phyloP scores from a whole-genome alignment of 371 early-diverging fungal genomes.

The Thermomucor indicae-seudaticae region DNA sequence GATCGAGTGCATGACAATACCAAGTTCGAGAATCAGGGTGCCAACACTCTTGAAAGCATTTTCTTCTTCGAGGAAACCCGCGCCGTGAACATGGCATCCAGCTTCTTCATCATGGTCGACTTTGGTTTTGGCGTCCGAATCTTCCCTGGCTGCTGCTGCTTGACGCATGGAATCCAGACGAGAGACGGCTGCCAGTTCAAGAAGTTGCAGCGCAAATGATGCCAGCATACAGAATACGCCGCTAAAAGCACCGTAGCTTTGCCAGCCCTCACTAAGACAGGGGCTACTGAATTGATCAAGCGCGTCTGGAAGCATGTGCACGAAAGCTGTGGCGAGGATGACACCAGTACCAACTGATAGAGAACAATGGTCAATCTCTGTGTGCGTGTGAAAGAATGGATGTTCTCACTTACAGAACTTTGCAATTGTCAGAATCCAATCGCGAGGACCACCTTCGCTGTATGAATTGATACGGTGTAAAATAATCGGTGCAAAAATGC shows the following conservation, averaged over 20 bases:
- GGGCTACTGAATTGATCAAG: slow-evolving; percentile 34
- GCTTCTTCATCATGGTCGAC: neutral
- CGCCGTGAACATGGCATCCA: slow-evolving; percentile 50
- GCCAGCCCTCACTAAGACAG: slow-evolving; percentile 32
- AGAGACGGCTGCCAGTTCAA: slow-evolving; percentile 27
- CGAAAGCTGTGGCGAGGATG: slow-evolving; percentile 42
- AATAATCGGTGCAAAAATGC: slow-evolving; percentile 28
- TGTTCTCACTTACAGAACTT: slow-evolving; percentile 40
- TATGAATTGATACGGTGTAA: slow-evolving; percentile 26
- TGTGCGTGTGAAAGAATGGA: too few species aligned
- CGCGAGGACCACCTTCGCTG: slow-evolving; percentile 17
- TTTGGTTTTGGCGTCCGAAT: slow-evolving; percentile 9
- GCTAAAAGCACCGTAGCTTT: slow-evolving; percentile 34
- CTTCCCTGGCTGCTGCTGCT: neutral
- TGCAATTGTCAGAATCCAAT: slow-evolving; percentile 30
- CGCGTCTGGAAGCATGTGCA: slow-evolving; percentile 46
- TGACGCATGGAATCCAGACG: neutral
- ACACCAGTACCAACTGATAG: slow-evolving; percentile 67
- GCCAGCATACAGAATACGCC: slow-evolving; percentile 48
- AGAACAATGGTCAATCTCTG: neutral
- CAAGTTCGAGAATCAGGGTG: slow-evolving; percentile 74
- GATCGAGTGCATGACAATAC: slow-evolving; percentile 84
- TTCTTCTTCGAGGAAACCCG: slow-evolving; percentile 40
- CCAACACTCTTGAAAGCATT: slow-evolving; percentile 30
- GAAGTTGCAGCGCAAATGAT: slow-evolving; percentile 34